These are phyloP conservation scores for Penicillium sp. DNA, from an alignment of 2,329 filamentous ascomycete species.

Conservation along the genomic window DNA sequence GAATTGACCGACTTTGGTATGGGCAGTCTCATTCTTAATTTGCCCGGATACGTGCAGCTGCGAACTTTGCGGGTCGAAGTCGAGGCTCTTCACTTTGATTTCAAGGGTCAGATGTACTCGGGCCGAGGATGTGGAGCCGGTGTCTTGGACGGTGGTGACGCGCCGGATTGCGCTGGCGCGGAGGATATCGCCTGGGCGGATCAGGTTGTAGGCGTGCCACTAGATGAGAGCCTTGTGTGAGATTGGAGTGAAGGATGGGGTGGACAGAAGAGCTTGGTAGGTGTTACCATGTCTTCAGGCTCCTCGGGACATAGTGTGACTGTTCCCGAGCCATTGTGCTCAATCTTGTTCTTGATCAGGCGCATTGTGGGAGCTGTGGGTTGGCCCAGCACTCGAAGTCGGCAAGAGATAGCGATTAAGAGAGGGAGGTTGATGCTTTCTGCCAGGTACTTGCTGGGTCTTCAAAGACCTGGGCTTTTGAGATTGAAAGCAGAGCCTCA, in stretches of 20 bases:
- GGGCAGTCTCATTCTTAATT: slow-evolving; percentile 66
- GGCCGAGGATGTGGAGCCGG: slow-evolving; percentile 63
- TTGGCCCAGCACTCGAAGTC: neutral
- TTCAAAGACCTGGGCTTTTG: no score
- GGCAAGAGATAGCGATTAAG: neutral
- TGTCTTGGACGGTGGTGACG: slow-evolving; percentile 60
- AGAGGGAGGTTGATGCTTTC: neutral
- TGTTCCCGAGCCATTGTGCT: slow-evolving; percentile 65
- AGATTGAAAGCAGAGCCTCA: neutral
- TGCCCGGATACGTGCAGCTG: slow-evolving; percentile 69
- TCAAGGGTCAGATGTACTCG: slow-evolving; percentile 66
- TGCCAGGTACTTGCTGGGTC: neutral
- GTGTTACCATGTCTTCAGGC: slow-evolving; percentile 69
- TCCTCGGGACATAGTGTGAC: slow-evolving; percentile 70
- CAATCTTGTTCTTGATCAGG: slow-evolving; percentile 67
- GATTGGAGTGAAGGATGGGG: neutral
- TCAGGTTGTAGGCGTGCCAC: slow-evolving; percentile 77
- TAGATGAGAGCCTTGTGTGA: slow-evolving; percentile 30
- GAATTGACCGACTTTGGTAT: slow-evolving; percentile 66
- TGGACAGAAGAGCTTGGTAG: neutral
- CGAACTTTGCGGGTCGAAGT: slow-evolving; percentile 69
- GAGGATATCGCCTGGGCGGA: slow-evolving; percentile 65
- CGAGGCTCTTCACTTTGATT: slow-evolving; percentile 65
- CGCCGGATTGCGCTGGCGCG: slow-evolving; percentile 67
- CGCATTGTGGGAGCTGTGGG: slow-evolving; percentile 54